A percentile compares a stretch with the other conserved stretches of the same genome.
These are phyloP conservation scores for Pneumocystis oryctolagi DNA, from an alignment of 1,139 yeast species.

Conservation along the genomic window DNA sequence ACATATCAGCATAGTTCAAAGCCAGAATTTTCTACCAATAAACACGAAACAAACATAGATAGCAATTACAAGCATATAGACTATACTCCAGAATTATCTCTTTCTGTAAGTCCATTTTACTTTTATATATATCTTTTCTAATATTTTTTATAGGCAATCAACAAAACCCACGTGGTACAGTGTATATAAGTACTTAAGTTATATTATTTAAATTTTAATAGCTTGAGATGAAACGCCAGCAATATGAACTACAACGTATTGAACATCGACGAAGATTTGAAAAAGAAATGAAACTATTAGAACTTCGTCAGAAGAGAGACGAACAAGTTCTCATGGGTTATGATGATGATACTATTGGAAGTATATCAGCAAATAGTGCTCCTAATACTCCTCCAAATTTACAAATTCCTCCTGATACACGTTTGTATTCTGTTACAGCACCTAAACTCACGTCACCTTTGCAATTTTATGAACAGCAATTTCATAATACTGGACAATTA, in stretches of 20 bases:
- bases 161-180: background rate
- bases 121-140: background rate
- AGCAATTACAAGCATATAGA: background rate
- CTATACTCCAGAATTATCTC: background rate
- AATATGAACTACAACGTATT: background rate
- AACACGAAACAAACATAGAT: background rate
- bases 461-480: background rate
- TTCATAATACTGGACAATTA: background rate
- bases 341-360: background rate
- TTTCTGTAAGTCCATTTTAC: background rate
- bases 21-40: background rate
- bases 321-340: background rate
- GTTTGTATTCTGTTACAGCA: background rate
- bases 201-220: background rate
- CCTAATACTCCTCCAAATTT: background rate
- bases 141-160: background rate
- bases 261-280: background rate
- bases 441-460: background rate
- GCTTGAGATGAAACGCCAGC: conserved; percentile 2
- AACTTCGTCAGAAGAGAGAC: background rate
- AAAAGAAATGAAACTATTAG: conserved; percentile 1
- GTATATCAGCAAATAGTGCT: background rate
- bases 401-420: background rate
- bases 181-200: background rate
- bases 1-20: background rate